These are phyloP conservation scores for Cerioporus squamosus DNA, from an alignment of 1,284 basidiomycete species.

Conservation along the genomic window DNA sequence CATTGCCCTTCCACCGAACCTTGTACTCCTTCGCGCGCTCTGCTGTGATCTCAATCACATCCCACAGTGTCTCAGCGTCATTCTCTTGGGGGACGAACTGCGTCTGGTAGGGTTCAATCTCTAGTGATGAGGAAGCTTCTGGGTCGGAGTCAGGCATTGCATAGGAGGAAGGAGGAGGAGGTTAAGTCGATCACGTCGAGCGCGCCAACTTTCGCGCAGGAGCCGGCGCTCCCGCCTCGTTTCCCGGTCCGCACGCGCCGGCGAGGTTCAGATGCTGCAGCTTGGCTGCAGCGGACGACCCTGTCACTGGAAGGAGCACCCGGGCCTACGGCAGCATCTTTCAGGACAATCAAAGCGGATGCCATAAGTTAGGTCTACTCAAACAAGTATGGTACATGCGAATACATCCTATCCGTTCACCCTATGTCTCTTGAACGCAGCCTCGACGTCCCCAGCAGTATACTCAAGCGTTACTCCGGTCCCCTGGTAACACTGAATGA, in stretches of 20 bases:
- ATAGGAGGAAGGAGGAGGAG: not conserved
- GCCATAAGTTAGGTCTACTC: conserved; percentile 18
- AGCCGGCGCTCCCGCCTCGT: too few relatives aligned
- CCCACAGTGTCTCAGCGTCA: conserved; percentile 53
- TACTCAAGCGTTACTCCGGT: conserved; percentile 77
- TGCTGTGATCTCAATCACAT: conserved; percentile 58
- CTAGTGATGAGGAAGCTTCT: not conserved
- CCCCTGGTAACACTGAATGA: conserved; percentile 80
- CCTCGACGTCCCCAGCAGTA: conserved; percentile 74
- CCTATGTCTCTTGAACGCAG: conserved; percentile 72
- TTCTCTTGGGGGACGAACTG: conserved; percentile 23
- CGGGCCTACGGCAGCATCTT: too few relatives aligned
- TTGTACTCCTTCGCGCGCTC: conserved; percentile 51
- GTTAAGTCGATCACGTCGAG: too few relatives aligned
- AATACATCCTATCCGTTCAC: conserved; percentile 42
- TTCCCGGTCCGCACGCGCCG: too few relatives aligned
- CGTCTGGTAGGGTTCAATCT: conserved; percentile 9
- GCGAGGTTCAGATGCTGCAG: too few relatives aligned
- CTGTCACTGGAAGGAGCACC: too few relatives aligned
- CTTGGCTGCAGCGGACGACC: too few relatives aligned
- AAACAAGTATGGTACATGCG: conserved; percentile 4
- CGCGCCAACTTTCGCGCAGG: too few relatives aligned
- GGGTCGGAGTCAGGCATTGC: conserved; percentile 2
- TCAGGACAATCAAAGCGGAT: not conserved
- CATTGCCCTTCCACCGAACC: conserved; percentile 63